Base-by-base conservation (phyloP, 2,329 filamentous ascomycete species). In the Lachnellula arida region DNA sequence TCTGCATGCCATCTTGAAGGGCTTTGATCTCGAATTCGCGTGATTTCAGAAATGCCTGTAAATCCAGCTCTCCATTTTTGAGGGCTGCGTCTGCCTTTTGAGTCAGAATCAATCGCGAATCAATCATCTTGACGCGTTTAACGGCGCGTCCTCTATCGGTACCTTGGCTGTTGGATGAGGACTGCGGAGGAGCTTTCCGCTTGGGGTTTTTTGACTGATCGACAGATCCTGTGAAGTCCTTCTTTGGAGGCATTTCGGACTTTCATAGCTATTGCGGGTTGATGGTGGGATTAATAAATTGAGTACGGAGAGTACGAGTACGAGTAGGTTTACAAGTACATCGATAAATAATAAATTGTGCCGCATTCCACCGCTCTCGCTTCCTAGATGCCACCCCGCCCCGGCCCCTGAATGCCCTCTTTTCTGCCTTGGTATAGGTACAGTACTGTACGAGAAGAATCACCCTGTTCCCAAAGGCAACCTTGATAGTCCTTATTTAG, bases 11-110 rank as follows among this genome's bases (percentile, higher is more conserved):
- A 67, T 86, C 79, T 69, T 96, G 89, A 47, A 97, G 76, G 1
- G 92, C 87, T 55, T 82, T 83, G 65, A 99, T 95, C 75, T 97
- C 93, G 67, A 89, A 96, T 68, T 96, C 87, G 58, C 92, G 88
- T 11, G 91, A 86, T 63, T 85, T 85, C 63, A 97, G 80, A 67
- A 97, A 99, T 28, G 87, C 83, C 63, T 88, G 84, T 51, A 97
- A 81, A 69, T 97, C 87, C 57, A 99, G 80, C 68, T 95, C 87
- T 69, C 93, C 94, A 72, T 88, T 84, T 50, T 75, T 76, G 23
- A 75, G 60, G 4, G 68, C 68, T 39, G 68, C 65, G 23, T 74
- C 73, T 8, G 72, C 67, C 2, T 73, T 72, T 60, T 80, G 77
- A 5, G 73, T 70, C 15, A 75, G 65, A 34, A 81, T 75, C 11